Base-by-base conservation (phyloP, 2,329 filamentous ascomycete species). In the Didymellaceae sp. region DNA sequence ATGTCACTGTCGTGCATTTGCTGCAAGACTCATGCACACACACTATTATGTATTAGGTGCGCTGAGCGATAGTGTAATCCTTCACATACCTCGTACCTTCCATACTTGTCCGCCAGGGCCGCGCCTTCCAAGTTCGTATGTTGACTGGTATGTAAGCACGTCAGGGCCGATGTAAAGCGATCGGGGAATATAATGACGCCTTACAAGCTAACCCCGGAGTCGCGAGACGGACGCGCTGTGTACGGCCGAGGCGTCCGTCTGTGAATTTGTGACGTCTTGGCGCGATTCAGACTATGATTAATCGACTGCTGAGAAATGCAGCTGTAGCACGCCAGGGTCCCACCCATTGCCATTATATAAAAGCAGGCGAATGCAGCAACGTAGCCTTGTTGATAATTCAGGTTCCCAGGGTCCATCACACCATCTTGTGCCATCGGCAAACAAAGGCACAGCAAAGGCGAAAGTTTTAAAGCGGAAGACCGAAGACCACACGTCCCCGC, bases 151-250 rank as follows among this genome's bases (percentile, higher is more conserved):
- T 63, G 60, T 63, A 48, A 63, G 55, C 52, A 37, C 24, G 54
- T 49, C 55, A 64, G 68, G 62, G 58, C 68, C 67, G 67, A 47
- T 38, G 55, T 51, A 66, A 70, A 59, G 64, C 64, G 63, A 31
- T 61, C 63, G 66, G 65, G 61, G 52, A 63, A 58, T 64, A 56
- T 21, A 54, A 67, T 70, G 54, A 55, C 61, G 61, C 55, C 67
- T 70, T 71, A 55, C 25, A 41, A 52, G 61, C 66, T 70, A 68
- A 59, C 51, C 40, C 40, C 48, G 35, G 40, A 45, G 34, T 56
- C 57, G 52, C 61, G 55, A 60, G 61, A 57, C 26, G 46, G 52
- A 59, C 58, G 52, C 56, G 63, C 54, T 33, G 33, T 41, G 18
- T 33, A 38, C 41, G 44, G 46, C 55, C 55, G 54, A 53, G 53